Base-by-base conservation (phyloP, 2,329 filamentous ascomycete species). In the Bretziella fagacearum region DNA sequence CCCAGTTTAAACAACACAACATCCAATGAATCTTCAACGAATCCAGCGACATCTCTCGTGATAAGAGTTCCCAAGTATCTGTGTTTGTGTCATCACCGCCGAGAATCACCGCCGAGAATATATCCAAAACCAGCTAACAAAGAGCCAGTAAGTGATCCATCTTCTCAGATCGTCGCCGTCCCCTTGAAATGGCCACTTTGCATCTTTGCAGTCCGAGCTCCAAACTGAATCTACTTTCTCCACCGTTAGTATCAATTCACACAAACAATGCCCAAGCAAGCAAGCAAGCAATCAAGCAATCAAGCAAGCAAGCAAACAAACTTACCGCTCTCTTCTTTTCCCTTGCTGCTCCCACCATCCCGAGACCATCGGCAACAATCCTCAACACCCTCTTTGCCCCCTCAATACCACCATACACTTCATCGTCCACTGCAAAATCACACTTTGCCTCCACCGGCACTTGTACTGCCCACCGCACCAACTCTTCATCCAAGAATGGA, bases 401-500 rank as follows among this genome's bases (percentile, higher is more conserved):
- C 54, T 93, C 85, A 5, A 89, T 65, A 1, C 44, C 46, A 3
- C 37, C 53, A 35, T 51, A 48, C 2, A 26, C 15, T 3, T 32
- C 49, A 29, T 60, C 57, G 4, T 59, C 60, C 6, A 55, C 56
- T 3, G 18, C 27, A 59, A 95, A 96, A 39, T 89, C 85, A 55
- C 86, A 95, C 59, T 96, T 96, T 50, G 84, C 75, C 71, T 76
- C 84, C 0, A 89, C 79, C 0, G 85, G 81, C 20, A 71, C 67
- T 36, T 67, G 67, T 22, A 96, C 71, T 5, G 84, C 82, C 75
- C 86, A 91, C 22, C 69, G 69, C n/a, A 95, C 78, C 37, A 98
- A 71, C 2, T 74, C 68, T 61, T 98, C 91, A 52, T 96, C 91
- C 0, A 98, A 71, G 56, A 76, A 98, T 0, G 93, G 91, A 58